Percentiles rank a stretch among this genome's conserved stretches.
phyloP scores from a whole-genome alignment of 2,329 filamentous ascomycete species.

The Arthroderma uncinatum region DNA sequence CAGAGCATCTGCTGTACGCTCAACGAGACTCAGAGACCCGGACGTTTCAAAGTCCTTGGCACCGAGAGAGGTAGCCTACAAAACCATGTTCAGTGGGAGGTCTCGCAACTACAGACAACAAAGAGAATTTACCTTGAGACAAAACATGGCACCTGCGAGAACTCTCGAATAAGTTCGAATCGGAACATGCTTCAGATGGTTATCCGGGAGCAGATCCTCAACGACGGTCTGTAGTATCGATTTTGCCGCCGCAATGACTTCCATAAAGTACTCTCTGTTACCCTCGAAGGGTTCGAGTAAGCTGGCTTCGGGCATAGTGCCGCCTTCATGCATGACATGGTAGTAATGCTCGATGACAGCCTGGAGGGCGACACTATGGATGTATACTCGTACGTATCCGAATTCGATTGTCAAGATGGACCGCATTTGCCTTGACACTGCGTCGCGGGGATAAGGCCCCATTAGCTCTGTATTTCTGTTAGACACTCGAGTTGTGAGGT shows the following conservation, averaged over 20 bases:
- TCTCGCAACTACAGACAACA: background rate
- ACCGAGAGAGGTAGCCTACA: slow-evolving; percentile 44
- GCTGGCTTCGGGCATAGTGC: slow-evolving; percentile 12
- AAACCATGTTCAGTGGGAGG: background rate
- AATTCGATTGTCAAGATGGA: slow-evolving; percentile 46
- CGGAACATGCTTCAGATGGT: slow-evolving; percentile 44
- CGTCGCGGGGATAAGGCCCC: slow-evolving; percentile 4
- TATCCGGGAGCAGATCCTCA: slow-evolving; percentile 41
- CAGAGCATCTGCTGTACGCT: slow-evolving; percentile 42
- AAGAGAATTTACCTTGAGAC: slow-evolving; percentile 37
- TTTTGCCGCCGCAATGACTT: slow-evolving; percentile 44
- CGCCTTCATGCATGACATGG: slow-evolving; percentile 10
- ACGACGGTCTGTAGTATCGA: slow-evolving; percentile 43
- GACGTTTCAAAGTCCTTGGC: slow-evolving; percentile 44
- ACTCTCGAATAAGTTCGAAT: slow-evolving; percentile 49
- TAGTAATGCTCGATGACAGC: slow-evolving; percentile 40
- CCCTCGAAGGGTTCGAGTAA: slow-evolving; percentile 22
- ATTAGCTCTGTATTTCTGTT: slow-evolving; percentile 5
- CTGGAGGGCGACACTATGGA: slow-evolving; percentile 42
- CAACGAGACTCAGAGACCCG: slow-evolving; percentile 40
- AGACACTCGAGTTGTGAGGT: background rate
- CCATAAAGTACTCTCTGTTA: slow-evolving; percentile 44
- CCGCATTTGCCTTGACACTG: slow-evolving; percentile 48
- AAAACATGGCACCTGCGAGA: slow-evolving; percentile 46
- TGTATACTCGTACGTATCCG: slow-evolving; percentile 37